phyloP scores from a whole-genome alignment of 768 basidiomycete genomes.

The Kwoniella europaea region DNA sequence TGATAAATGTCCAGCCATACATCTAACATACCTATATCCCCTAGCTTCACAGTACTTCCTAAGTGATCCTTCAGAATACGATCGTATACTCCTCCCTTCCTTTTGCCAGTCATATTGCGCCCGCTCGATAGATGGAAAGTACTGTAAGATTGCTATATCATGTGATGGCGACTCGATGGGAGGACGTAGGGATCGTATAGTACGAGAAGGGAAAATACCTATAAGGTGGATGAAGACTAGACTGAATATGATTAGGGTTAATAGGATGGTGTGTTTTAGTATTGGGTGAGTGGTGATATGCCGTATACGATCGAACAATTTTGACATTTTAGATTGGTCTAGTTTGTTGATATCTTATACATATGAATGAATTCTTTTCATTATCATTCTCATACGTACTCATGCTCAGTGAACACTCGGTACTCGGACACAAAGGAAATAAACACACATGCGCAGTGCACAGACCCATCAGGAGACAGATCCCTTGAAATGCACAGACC shows the following conservation, averaged over 20 bases:
- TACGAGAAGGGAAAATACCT: background rate
- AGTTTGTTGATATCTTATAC: too few species aligned
- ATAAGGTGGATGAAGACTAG: background rate
- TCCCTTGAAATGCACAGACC: too few species aligned
- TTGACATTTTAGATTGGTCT: too few species aligned
- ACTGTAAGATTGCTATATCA: background rate
- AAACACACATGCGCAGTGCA: too few species aligned
- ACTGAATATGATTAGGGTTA: background rate
- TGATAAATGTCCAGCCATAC: background rate
- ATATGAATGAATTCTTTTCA: too few species aligned
- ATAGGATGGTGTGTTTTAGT: background rate
- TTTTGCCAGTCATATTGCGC: background rate
- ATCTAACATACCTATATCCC: background rate
- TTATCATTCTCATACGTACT: too few species aligned
- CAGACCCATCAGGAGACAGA: too few species aligned
- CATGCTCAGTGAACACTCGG: too few species aligned
- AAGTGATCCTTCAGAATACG: background rate
- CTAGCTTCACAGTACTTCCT: background rate
- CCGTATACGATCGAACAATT: too few species aligned
- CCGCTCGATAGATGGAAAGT: background rate
- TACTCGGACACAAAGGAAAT: too few species aligned
- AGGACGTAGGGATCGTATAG: background rate
- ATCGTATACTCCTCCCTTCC: background rate
- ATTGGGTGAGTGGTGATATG: too few species aligned
- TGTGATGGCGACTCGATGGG: too few species aligned